phyloP scores from a whole-genome alignment of 73 alveolate genomes.

The Uronychia binucleata region DNA sequence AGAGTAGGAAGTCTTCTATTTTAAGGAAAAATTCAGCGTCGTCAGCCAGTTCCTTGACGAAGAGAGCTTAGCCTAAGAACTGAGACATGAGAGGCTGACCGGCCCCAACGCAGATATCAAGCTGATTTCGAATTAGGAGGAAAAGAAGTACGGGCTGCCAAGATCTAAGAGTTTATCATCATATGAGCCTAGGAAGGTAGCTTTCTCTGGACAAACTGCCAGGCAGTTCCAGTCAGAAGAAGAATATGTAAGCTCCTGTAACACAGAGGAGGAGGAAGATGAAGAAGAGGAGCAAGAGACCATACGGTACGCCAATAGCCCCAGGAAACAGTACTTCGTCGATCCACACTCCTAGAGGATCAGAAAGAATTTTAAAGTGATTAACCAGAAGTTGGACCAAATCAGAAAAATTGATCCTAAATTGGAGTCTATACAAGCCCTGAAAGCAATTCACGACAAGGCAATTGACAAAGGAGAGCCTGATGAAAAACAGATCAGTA shows the following conservation, averaged over 20 bases:
- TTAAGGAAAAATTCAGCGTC: neutral
- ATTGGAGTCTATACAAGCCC: neutral
- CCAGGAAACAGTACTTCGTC: neutral
- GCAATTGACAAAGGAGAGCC: too few relatives aligned
- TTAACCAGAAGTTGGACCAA: neutral
- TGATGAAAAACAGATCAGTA: neutral
- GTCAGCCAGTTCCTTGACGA: neutral
- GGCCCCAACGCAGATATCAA: too few relatives aligned
- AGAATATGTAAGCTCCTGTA: too few relatives aligned
- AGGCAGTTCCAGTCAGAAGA: too few relatives aligned
- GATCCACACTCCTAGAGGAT: neutral
- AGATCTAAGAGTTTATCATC: too few relatives aligned
- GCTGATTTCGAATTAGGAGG: too few relatives aligned
- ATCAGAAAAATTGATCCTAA: neutral
- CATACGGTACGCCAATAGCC: neutral
- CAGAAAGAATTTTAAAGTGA: neutral
- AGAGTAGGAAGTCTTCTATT: neutral
- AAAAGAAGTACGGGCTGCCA: too few relatives aligned
- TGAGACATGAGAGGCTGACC: too few relatives aligned
- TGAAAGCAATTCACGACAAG: neutral
- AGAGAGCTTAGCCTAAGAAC: too few relatives aligned
- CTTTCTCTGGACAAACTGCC: too few relatives aligned
- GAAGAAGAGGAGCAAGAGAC: neutral
- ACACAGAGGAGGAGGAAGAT: too few relatives aligned
- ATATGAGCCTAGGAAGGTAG: too few relatives aligned